phyloP scores from a whole-genome alignment of 108 stramenopile genomes.

The Schizochytrium sp. region DNA sequence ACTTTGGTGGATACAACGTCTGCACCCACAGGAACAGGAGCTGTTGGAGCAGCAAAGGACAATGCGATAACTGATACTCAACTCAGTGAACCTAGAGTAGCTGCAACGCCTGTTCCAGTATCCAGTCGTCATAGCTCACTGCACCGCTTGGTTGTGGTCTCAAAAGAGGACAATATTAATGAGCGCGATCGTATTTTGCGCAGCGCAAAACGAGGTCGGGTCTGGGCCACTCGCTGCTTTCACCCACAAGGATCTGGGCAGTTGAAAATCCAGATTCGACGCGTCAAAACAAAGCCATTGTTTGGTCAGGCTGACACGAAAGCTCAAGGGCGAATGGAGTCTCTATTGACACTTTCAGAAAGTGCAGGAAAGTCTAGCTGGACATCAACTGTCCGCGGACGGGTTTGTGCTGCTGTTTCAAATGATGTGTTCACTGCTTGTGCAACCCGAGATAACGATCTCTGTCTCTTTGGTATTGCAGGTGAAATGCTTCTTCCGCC shows the following conservation, averaged over 20 bases:
- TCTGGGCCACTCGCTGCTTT: not conserved
- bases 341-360: not conserved
- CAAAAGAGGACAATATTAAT: not conserved
- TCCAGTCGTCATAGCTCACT: too few relatives aligned
- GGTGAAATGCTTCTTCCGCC: slow-evolving; percentile 31
- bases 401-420: not conserved
- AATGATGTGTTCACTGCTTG: slow-evolving; percentile 3
- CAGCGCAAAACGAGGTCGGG: slow-evolving; percentile 7
- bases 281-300: not conserved
- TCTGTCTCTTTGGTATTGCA: slow-evolving; percentile 23
- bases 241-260: not conserved
- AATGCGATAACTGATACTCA: too few relatives aligned
- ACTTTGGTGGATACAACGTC: too few relatives aligned
- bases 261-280: not conserved
- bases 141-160: not conserved
- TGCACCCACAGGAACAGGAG: too few relatives aligned
- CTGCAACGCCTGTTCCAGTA: too few relatives aligned
- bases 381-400: not conserved
- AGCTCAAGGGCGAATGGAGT: not conserved
- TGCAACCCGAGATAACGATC: not conserved
- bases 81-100: too few relatives aligned
- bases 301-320: not conserved
- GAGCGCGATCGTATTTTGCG: slow-evolving; percentile 12
- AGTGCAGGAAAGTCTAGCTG: not conserved
- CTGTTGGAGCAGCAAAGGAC: too few relatives aligned